These are phyloP conservation scores for Suillus discolor DNA, from an alignment of 768 basidiomycete genomes.

Conservation along the genomic window DNA sequence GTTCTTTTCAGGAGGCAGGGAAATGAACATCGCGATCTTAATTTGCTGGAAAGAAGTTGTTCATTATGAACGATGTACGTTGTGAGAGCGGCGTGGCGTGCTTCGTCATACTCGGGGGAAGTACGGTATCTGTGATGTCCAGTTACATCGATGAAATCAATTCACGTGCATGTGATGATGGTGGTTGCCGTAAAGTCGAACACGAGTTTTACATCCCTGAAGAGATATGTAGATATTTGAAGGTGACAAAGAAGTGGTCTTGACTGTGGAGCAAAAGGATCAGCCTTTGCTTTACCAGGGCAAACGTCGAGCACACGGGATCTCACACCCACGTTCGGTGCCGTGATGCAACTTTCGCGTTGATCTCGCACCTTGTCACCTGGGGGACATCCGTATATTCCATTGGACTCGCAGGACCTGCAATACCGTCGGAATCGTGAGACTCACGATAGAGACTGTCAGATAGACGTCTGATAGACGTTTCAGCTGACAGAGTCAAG, in stretches of 20 bases:
- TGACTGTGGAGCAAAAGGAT: background rate
- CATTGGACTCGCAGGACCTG: background rate
- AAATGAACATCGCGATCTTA: slow-evolving; percentile 1
- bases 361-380: slow-evolving; percentile 1
- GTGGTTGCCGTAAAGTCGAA: background rate
- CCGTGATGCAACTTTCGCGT: background rate
- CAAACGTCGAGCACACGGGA: background rate
- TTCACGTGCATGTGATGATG: background rate
- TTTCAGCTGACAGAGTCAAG: background rate
- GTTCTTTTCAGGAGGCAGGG: background rate
- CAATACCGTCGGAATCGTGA: background rate
- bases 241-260: background rate
- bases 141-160: background rate
- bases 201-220: background rate
- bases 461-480: background rate
- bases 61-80: slow-evolving; percentile 1
- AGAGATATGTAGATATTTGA: background rate
- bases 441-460: background rate
- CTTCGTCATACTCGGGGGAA: background rate
- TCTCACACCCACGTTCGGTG: slow-evolving; percentile 6
- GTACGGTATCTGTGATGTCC: background rate
- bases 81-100: slow-evolving; percentile 3
- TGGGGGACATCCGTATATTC: background rate
- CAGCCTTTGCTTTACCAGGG: background rate
- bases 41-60: background rate